Evolutionary conservation across 176 grass and related monocot species (phyloP), one percentile per base, ranked within the genome.

Genomic region (Musa schizocarpa): DNA sequence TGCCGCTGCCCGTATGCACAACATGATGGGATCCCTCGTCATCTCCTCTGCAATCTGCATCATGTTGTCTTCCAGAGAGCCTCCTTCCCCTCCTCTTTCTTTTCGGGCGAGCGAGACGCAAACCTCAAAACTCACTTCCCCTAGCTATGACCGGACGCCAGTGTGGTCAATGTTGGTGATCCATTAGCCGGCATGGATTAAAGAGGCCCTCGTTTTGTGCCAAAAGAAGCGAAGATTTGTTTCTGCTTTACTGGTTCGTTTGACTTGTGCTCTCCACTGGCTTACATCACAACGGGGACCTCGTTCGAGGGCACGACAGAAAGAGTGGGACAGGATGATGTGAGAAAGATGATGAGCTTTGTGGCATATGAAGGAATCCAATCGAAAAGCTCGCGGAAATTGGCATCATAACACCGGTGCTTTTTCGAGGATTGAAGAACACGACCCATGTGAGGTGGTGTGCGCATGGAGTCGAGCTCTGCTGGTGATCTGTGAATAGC

Each of bases 21-120:
- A 74, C 74, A 96, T 96, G 80, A 92, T 92, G 56, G 54, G 50
- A 57, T 49, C 79, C 52, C 77, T 82, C 87, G 85, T 86, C 87
- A 85, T 76, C 79, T 54, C 81, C 54, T 76, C 59, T 54, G 67
- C 76, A 25, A 53, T 19, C 71, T 48, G 51, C 76, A 96, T 90
- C 93, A 92, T 92, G 52, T 53, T 88, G 92, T 83, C 89, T 82
- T 82, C 80, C 68, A 51, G 51, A 79, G 53, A 16, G 34, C 13
- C 77, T 23, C 69, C 71, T 22, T 65, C 50, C 29, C 29, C 29
- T 19, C 4, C 8, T 70, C 34, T 19, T 9, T 50, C 9, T 8
- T 11, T 70, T 50, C 4, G 34, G 68, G 4, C 34, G 4, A 43
- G 34, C 34, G 34, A 43, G 34, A 5, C 43, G 2, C 34, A 51